Evolutionary conservation across 2,329 filamentous ascomycete genomes (phyloP).

Genomic region (Blumeria graminis): DNA sequence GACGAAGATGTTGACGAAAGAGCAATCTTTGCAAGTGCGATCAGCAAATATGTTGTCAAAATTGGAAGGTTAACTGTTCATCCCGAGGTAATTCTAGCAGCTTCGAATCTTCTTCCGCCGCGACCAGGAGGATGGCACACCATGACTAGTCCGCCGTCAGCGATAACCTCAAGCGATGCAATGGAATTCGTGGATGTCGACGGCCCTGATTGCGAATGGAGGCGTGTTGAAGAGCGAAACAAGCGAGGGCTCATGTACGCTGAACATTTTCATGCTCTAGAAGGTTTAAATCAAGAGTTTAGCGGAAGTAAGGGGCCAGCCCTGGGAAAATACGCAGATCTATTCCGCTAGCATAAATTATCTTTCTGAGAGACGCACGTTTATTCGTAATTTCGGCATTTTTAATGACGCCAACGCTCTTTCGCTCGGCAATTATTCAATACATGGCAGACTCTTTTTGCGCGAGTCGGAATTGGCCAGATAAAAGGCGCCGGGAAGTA

Average conservation of each 20-base stretch:
- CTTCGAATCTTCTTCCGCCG: slow-evolving; percentile 49
- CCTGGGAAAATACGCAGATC: slow-evolving; percentile 14
- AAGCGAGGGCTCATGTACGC: slow-evolving; percentile 30
- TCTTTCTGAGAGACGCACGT: no score
- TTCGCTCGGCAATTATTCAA: no score
- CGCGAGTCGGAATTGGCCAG: no score
- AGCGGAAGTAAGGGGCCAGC: slow-evolving; percentile 13
- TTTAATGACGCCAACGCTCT: no score
- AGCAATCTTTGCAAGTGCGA: slow-evolving; percentile 43
- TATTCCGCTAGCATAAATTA: slow-evolving; percentile 1
- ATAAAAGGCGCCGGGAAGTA: no score
- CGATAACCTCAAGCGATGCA: slow-evolving; percentile 9
- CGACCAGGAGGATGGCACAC: slow-evolving; percentile 40
- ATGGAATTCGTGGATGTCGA: neutral
- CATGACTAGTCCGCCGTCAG: slow-evolving; percentile 12
- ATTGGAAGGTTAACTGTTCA: slow-evolving; percentile 62
- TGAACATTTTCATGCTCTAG: slow-evolving; percentile 30
- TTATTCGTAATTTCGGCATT: no score
- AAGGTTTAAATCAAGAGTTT: slow-evolving; percentile 21
- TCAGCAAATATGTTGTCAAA: slow-evolving; percentile 69
- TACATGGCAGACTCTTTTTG: no score
- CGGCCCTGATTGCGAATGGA: slow-evolving; percentile 19
- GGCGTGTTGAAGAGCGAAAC: slow-evolving; percentile 28
- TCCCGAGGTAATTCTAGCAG: slow-evolving; percentile 49
- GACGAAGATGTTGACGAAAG: slow-evolving; percentile 25